Evolutionary conservation across 1,284 basidiomycete species (phyloP), one percentile per base, ranked within the genome.

Genomic region (Ceratobasidium theobromae): DNA sequence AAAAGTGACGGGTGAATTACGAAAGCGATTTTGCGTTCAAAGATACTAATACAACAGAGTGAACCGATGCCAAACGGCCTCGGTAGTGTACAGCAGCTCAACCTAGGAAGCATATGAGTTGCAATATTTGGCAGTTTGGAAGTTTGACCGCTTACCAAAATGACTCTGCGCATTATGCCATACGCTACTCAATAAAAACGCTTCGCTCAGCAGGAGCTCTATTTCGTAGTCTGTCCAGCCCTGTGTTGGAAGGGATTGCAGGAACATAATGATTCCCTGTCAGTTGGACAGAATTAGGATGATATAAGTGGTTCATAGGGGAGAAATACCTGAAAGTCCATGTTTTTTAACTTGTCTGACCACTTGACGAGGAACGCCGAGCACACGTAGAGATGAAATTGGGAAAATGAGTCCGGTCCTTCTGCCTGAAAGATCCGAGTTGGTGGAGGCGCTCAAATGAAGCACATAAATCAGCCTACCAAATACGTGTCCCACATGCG

Each of bases 401-500:
- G 93, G 11, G 94, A 96, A 76, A 98, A 98, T 5, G 95, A 93
- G 71, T 98, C 93, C 1, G 93, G 81, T 3, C 95, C 95, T 78
- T 98, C 95, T 21, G 94, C 89, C 95, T 97, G n/a, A n/a, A n/a
- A n/a, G n/a, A n/a, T n/a, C n/a, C n/a, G n/a, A n/a, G n/a, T n/a
- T n/a, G n/a, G n/a, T n/a, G n/a, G n/a, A n/a, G n/a, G n/a, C n/a
- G n/a, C n/a, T n/a, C n/a, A n/a, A n/a, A n/a, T n/a, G n/a, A n/a
- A n/a, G n/a, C n/a, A n/a, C n/a, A n/a, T n/a, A n/a, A n/a, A n/a
- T 32, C 25, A 45, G 77, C 91, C 67, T 68, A 97, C 95, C 72
- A 98, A 78, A 77, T 98, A 98, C 6, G 95, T 97, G 75, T 98
- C 95, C 95, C 95, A 98, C 95, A 98, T 98, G 66, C 95, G 84